Percentiles rank a stretch among this genome's conserved stretches.
These are phyloP conservation scores for Aciculosporium take DNA, from an alignment of 2,329 filamentous ascomycete species.

Conservation along the genomic window DNA sequence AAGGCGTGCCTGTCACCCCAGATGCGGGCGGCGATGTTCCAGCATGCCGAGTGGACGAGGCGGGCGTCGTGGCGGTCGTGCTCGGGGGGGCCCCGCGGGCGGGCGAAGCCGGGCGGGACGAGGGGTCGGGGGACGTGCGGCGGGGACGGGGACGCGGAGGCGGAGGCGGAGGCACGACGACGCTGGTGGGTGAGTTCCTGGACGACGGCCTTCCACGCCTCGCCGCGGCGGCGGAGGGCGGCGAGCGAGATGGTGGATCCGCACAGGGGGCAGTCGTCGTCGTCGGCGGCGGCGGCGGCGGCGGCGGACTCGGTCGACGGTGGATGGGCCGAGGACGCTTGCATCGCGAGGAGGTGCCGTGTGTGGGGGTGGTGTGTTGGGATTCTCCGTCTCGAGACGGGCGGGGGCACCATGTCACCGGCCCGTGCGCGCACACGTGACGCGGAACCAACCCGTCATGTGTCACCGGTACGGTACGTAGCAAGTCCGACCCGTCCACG, in stretches of 20 bases:
- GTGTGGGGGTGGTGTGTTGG: no score
- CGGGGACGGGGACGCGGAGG: conserved; percentile 1
- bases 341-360: background rate
- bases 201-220: conserved; percentile 6
- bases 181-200: conserved; percentile 4
- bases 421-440: conserved; percentile 2
- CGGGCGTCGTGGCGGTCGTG: conserved; percentile 2
- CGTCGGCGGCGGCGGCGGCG: no score
- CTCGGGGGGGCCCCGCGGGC: background rate
- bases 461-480: no score
- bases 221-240: background rate
- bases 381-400: no score
- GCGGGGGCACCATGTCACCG: no score
- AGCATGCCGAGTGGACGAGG: conserved; percentile 7
- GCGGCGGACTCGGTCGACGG: background rate
- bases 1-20: conserved; percentile 3
- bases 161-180: background rate
- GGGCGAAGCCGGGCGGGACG: conserved; percentile 3
- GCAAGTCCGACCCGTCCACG: no score
- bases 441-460: background rate
- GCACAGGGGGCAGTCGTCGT: conserved; percentile 5
- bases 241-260: conserved; percentile 4
- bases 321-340: background rate
- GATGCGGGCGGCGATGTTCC: conserved; percentile 4
- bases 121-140: conserved; percentile 4